Base-by-base conservation (phyloP, 176 grass and related monocot genomes). In the Phragmites australis region DNA sequence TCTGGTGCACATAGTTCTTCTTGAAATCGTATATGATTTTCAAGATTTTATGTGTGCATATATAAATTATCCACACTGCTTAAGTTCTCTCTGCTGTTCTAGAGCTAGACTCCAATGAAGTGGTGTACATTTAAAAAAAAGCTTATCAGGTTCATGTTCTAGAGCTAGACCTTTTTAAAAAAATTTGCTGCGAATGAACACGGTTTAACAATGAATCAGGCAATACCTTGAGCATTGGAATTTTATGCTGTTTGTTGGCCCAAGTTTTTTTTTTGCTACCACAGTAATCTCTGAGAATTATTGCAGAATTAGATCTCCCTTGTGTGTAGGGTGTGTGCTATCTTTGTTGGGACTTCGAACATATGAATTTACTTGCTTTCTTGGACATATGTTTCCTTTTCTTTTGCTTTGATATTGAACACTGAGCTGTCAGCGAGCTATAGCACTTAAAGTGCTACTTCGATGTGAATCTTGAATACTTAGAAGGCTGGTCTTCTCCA, bases 1-100 rank as follows among this genome's bases (percentile, higher is more conserved):
- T 2, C n/a, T n/a, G 58, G 8, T 87, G 88, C 83, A 90, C 83
- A 86, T 73, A 78, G 68, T 90, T 90, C 50, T 73, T 86, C 81
- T 82, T 78, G 74, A 79, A 53, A 51, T 68, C 34, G 1, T 57
- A 43, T 12, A 79, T 79, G 79, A 15, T 69, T 86, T 39, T 68
- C 59, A 78, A 83, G 73, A 82, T 79, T 63, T 79, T 86, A n/a
- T 82, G 66, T 79, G 88, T 83, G 74, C 79, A 69, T 82, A 90
- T 83, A 82, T 16, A 52, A 66, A 77, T 64, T 47, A 39, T 81
- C 78, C 48, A 71, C 87, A 85, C 56, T 82, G 82, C 72, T 85
- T 91, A 78, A 85, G 89, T 91, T 88, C n/a, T 85, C 78, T 88
- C 81, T 83, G n/a, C 2, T 60, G 16, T 68, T 15, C 21, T 91